Evolutionary conservation across 371 early-diverging fungal genomes (phyloP).

Genomic region (Thermomucor indicae-seudaticae): DNA sequence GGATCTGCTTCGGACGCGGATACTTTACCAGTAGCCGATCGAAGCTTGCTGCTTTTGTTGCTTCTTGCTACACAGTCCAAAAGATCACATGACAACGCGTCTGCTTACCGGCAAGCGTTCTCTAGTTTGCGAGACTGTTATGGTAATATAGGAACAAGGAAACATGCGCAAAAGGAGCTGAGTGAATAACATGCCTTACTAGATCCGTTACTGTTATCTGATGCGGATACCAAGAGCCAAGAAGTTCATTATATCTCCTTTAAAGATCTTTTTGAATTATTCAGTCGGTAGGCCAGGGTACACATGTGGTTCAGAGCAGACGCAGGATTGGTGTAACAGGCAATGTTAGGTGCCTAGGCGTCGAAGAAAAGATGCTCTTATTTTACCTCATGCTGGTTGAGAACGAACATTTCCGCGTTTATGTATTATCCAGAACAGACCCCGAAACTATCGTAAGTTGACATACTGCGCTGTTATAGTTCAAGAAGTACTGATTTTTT

Average conservation of each 20-base stretch:
- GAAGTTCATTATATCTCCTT: constrained; percentile 56
- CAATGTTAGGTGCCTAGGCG: constrained; percentile 18
- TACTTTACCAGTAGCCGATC: constrained; percentile 56
- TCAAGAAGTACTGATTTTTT: background rate
- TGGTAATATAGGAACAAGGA: constrained; percentile 17
- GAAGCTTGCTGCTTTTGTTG: constrained; percentile 58
- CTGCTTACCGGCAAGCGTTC: constrained; percentile 51
- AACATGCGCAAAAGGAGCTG: background rate
- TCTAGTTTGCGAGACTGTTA: constrained; percentile 52
- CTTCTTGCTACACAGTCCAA: constrained; percentile 36
- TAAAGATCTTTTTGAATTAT: constrained; percentile 57
- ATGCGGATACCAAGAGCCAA: constrained; percentile 21
- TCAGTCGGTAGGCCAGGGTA: constrained; percentile 46
- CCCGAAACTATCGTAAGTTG: constrained; percentile 63
- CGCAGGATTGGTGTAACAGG: background rate
- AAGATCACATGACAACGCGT: constrained; percentile 11
- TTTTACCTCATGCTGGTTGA: constrained; percentile 67
- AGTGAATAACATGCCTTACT: background rate
- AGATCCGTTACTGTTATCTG: constrained; percentile 5
- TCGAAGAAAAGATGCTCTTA: constrained; percentile 64
- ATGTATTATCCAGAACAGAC: constrained; percentile 72
- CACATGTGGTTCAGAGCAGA: background rate
- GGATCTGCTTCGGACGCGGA: constrained; percentile 37
- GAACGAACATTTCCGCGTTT: constrained; percentile 66
- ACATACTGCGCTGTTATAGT: background rate